Evolutionary conservation across 2,329 filamentous ascomycete genomes (phyloP).

Genomic region (Colletotrichum simmondsii): DNA sequence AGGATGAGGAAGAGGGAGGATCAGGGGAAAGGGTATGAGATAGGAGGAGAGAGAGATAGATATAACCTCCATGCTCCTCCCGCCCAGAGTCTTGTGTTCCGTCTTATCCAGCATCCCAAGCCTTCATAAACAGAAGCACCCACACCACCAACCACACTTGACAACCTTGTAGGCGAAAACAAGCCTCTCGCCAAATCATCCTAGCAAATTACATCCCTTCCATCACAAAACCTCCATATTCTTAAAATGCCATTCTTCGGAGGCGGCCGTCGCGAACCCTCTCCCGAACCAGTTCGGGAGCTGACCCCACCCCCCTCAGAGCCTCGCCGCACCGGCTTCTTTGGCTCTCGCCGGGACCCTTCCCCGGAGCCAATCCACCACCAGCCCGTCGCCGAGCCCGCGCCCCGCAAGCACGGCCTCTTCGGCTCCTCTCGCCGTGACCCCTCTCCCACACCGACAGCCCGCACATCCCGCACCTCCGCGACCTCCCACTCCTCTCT

Average conservation of each 20-base stretch:
- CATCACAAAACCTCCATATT: neutral
- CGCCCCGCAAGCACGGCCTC: slow-evolving; percentile 45
- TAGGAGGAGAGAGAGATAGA: neutral
- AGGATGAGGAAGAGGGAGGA: neutral
- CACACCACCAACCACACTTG: slow-evolving; percentile 5
- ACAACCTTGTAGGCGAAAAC: slow-evolving; percentile 1
- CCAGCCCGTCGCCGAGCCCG: slow-evolving; percentile 41
- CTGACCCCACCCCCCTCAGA: slow-evolving; percentile 39
- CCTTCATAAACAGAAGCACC: slow-evolving; percentile 4
- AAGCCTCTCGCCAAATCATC: slow-evolving; percentile 5
- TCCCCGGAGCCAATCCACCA: slow-evolving; percentile 42
- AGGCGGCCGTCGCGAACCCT: slow-evolving; percentile 42
- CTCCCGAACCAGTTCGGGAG: slow-evolving; percentile 45
- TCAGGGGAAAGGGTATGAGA: no score
- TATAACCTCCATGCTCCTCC: slow-evolving; percentile 19
- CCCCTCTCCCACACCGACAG: slow-evolving; percentile 38
- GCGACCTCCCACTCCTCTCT: slow-evolving; percentile 34
- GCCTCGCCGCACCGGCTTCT: slow-evolving; percentile 33
- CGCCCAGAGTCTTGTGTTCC: slow-evolving; percentile 21
- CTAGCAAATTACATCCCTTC: neutral
- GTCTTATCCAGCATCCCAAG: slow-evolving; percentile 33
- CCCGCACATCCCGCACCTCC: slow-evolving; percentile 40
- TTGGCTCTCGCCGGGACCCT: slow-evolving; percentile 41
- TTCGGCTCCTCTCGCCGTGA: slow-evolving; percentile 46
- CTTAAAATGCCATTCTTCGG: slow-evolving; percentile 39